Base-by-base conservation (phyloP, 2,329 filamentous ascomycete species). In the Bipolaris sorokiniana region DNA sequence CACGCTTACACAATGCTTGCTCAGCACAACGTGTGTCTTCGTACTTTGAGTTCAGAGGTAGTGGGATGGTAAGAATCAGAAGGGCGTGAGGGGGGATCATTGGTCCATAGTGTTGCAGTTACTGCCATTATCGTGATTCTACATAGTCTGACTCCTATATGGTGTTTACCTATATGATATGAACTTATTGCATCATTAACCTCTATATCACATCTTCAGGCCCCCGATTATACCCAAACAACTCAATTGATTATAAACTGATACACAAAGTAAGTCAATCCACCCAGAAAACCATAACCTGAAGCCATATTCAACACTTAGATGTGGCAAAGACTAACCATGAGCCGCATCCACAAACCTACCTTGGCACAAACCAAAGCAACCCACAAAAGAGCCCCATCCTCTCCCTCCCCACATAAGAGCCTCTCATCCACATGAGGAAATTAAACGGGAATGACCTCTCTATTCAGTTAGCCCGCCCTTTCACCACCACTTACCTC, bases 1-100 rank as follows among this genome's bases (percentile, higher is more conserved):
- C 5, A 9, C 20, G 46, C 46, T 48, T 48, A 48, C 22, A 48
- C 46, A 48, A 28, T 28, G 46, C 46, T 48, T 36, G 34, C 16
- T 37, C 31, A 51, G 40, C 40, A 13, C 15, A 11, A 36, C 37
- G n/a, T 22, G 22, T 23, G 20, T 31, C 10, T 31, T 31, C 18
- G 28, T 44, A 31, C 23, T 16, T 31, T 45, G n/a, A 28, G 23
- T 45, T 45, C 10, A 15, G 15, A 23, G 7, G 5, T n/a, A 22
- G 5, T 15, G 13, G 38, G 28, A 31, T 31, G 28, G 10, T 31
- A 5, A 31, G 10, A 31, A 10, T 11, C 28, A 20, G 10, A 15
- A n/a, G 10, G 7, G 13, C 37, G 40, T 33, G 15, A 5, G 22
- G 20, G 20, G 15, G n/a, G n/a, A 22, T 45, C 16, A n/a, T 23